phyloP scores from a whole-genome alignment of 1,139 yeast genomes.

The Magnusiomyces sp. region DNA sequence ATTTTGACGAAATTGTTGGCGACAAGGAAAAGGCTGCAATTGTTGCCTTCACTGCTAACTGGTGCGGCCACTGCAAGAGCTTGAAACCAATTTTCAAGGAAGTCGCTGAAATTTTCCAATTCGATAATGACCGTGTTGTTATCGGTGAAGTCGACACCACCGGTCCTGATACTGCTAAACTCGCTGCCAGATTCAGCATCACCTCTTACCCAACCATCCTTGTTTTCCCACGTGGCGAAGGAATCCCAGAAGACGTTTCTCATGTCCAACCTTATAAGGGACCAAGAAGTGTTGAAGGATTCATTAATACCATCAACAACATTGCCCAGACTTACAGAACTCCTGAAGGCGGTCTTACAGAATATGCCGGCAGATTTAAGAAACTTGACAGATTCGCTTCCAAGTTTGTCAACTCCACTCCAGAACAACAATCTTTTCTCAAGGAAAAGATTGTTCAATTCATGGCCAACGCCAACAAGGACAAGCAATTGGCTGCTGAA shows the following conservation, averaged over 20 bases:
- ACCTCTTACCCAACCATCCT: constrained; percentile 47
- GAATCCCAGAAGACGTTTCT: constrained; percentile 28
- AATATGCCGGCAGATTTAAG: constrained; percentile 48
- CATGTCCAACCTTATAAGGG: constrained; percentile 34
- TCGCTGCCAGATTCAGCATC: constrained; percentile 40
- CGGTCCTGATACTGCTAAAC: constrained; percentile 38
- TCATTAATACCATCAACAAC: constrained; percentile 45
- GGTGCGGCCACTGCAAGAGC: constrained; percentile 73
- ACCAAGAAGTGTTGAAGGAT: constrained; percentile 33
- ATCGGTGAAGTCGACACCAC: constrained; percentile 45
- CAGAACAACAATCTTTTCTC: constrained; percentile 5
- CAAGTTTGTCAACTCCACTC: constrained; percentile 14
- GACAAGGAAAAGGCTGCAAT: constrained; percentile 24
- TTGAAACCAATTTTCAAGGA: constrained; percentile 58
- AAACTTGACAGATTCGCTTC: constrained; percentile 34
- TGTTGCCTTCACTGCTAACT: constrained; percentile 54
- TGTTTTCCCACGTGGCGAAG: constrained; percentile 32
- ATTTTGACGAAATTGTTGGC: constrained; percentile 18
- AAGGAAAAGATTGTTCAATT: constrained; percentile 9
- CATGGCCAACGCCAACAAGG: constrained; percentile 17
- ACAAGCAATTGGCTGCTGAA: constrained; percentile 1
- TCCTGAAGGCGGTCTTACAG: constrained; percentile 43
- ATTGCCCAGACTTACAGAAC: constrained; percentile 47
- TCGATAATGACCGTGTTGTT: constrained; percentile 38
- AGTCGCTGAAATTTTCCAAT: constrained; percentile 43